These are phyloP conservation scores for Sedum album DNA, from an alignment of 164 flowering plant genomes.

Conservation along the genomic window DNA sequence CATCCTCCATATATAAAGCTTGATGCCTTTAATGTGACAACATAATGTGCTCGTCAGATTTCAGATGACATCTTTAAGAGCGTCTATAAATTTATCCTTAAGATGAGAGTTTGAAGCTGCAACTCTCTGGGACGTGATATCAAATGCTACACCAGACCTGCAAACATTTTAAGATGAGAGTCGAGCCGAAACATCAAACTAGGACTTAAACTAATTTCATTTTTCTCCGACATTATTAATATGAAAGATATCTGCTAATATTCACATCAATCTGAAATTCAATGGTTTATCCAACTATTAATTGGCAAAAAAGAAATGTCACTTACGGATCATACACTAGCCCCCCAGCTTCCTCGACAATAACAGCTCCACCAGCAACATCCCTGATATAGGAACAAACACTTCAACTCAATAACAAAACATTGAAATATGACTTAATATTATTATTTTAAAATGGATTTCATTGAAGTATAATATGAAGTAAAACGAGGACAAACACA, in stretches of 20 bases:
- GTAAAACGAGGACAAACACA: conserved; percentile 8
- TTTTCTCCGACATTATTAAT: neutral
- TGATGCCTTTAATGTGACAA: neutral
- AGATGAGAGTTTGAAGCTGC: conserved; percentile 82
- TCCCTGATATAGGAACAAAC: conserved; percentile 46
- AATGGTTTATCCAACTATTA: neutral
- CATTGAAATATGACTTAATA: neutral
- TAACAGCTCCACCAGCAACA: conserved; percentile 92
- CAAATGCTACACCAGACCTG: conserved; percentile 79
- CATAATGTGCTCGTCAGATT: neutral
- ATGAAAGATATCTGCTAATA: no score
- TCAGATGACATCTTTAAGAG: conserved; percentile 36
- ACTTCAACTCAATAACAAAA: conserved; percentile 1
- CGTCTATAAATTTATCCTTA: conserved; percentile 64
- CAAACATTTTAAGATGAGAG: neutral
- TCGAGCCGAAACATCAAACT: no score
- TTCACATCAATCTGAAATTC: no score
- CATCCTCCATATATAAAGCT: no score
- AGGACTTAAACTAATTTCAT: neutral
- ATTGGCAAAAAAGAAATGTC: neutral
- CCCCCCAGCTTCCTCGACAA: conserved; percentile 95
- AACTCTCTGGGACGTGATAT: conserved; percentile 62
- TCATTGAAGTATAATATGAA: neutral
- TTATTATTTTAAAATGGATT: neutral
- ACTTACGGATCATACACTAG: conserved; percentile 91